These are phyloP conservation scores for Kazachstania bromeliacearum DNA, from an alignment of 805 yeast genomes.

Conservation along the genomic window DNA sequence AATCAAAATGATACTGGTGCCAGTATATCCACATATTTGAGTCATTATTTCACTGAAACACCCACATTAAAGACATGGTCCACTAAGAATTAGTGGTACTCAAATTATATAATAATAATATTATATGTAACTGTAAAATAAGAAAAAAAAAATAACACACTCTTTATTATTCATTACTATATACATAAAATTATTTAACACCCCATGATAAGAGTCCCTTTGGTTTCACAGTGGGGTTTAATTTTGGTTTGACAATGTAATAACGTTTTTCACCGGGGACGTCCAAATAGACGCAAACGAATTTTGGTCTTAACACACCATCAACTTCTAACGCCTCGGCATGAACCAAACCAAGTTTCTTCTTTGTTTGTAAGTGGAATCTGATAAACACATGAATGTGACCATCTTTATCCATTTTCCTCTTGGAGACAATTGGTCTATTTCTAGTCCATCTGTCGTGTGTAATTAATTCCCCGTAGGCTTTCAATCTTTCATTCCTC, in stretches of 20 bases:
- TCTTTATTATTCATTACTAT: too few species aligned
- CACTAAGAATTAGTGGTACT: too few species aligned
- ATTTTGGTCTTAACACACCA: conserved; percentile 57
- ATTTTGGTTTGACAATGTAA: conserved; percentile 59
- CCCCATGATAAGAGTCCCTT: conserved; percentile 56
- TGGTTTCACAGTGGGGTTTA: conserved; percentile 35
- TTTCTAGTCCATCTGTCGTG: conserved; percentile 79
- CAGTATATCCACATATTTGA: conserved; percentile 27
- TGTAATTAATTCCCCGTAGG: conserved; percentile 64
- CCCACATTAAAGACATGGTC: conserved; percentile 46
- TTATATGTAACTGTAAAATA: too few species aligned
- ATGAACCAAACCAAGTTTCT: conserved; percentile 58
- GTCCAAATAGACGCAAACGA: conserved; percentile 65
- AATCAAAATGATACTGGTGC: conserved; percentile 76
- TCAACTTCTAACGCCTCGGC: conserved; percentile 65
- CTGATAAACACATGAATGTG: conserved; percentile 75
- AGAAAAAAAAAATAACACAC: too few species aligned
- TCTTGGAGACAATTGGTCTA: conserved; percentile 65
- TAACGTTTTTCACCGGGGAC: conserved; percentile 61
- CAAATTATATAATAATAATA: too few species aligned
- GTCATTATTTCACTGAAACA: conserved; percentile 38
- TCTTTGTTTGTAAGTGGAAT: conserved; percentile 72
- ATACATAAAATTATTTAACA: too few species aligned
- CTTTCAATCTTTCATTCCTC: conserved; percentile 56
- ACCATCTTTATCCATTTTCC: conserved; percentile 61